phyloP scores from a whole-genome alignment of 352 stramenopile species.

The Pythium biforme region DNA sequence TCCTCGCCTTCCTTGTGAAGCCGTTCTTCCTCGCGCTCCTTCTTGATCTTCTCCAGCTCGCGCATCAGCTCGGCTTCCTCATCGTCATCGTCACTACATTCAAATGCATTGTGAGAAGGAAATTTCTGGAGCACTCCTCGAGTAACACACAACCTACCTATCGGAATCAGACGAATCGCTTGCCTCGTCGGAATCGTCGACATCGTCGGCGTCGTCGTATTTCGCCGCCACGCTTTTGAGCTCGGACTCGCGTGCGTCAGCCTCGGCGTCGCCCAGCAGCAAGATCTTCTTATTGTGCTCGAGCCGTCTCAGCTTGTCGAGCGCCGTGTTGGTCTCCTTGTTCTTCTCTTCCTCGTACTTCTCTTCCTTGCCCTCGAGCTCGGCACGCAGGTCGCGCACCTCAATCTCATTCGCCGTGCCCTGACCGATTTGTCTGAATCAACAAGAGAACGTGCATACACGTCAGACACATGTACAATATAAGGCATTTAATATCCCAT shows the following conservation, averaged over 20 bases:
- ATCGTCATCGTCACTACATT: constrained; percentile 88
- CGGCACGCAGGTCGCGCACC: constrained; percentile 65
- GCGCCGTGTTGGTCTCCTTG: constrained; percentile 77
- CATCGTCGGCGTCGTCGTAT: constrained; percentile 90
- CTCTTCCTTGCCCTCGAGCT: constrained; percentile 71
- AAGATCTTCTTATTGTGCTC: constrained; percentile 85
- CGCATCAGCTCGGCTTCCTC: constrained; percentile 96
- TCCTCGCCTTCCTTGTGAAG: constrained; percentile 89
- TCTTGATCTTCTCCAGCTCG: constrained; percentile 98
- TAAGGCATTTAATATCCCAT: too few species aligned
- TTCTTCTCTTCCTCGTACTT: constrained; percentile 74
- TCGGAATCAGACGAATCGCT: constrained; percentile 73
- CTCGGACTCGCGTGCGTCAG: constrained; percentile 74
- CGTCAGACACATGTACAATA: not conserved
- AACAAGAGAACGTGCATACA: too few species aligned
- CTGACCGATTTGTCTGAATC: constrained; percentile 82
- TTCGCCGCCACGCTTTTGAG: constrained; percentile 88
- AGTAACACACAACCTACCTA: constrained; percentile 31
- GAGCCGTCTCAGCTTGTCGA: constrained; percentile 68
- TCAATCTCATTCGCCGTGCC: constrained; percentile 78
- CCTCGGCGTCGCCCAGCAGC: constrained; percentile 68
- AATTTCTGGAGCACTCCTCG: too few species aligned
- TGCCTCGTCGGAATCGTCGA: constrained; percentile 54
- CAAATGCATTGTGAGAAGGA: too few species aligned
- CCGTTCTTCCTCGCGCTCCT: constrained; percentile 93